These are phyloP conservation scores for Nitzschia sp. DNA, from an alignment of 108 stramenopile genomes.

Conservation along the genomic window DNA sequence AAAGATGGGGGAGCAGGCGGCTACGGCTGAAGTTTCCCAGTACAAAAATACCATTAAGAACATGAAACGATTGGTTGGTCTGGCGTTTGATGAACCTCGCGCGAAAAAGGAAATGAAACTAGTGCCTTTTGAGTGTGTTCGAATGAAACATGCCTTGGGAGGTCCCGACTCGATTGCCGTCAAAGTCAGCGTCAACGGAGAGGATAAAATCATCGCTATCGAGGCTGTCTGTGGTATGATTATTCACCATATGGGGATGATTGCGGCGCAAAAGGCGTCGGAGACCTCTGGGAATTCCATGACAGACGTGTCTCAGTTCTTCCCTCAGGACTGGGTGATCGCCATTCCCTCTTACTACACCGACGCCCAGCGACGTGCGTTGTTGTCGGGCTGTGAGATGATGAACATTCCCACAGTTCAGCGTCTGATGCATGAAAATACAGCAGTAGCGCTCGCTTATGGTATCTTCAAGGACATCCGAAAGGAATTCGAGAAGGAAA, in stretches of 20 bases:
- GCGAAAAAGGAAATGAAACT: conserved; percentile 84
- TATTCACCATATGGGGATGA: conserved; percentile 84
- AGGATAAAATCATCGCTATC: conserved; percentile 72
- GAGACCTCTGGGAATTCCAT: conserved; percentile 37
- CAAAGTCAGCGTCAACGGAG: conserved; percentile 53
- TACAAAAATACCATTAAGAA: conserved; percentile 89
- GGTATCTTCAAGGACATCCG: conserved; percentile 98
- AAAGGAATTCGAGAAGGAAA: conserved; percentile 82
- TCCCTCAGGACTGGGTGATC: conserved; percentile 93
- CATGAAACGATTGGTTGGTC: conserved; percentile 94
- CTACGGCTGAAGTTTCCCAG: conserved; percentile 80
- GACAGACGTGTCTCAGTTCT: conserved; percentile 33
- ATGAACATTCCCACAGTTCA: conserved; percentile 88
- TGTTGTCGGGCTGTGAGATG: conserved; percentile 90
- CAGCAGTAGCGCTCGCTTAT: conserved; percentile 95
- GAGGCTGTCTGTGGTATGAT: conserved; percentile 92
- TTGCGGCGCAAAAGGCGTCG: conserved; percentile 79
- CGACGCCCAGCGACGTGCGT: conserved; percentile 89
- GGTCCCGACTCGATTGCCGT: conserved; percentile 73
- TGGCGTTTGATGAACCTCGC: conserved; percentile 88
- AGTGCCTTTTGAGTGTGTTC: conserved; percentile 70
- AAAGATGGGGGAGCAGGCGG: conserved; percentile 78
- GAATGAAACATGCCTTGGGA: conserved; percentile 53
- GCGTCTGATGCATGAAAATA: conserved; percentile 94
- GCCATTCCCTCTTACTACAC: conserved; percentile 95